Percentiles rank a stretch among this genome's conserved stretches.
Conservation (phyloP, 1,139 yeast species). For the Komagataea norvegica region DNA sequence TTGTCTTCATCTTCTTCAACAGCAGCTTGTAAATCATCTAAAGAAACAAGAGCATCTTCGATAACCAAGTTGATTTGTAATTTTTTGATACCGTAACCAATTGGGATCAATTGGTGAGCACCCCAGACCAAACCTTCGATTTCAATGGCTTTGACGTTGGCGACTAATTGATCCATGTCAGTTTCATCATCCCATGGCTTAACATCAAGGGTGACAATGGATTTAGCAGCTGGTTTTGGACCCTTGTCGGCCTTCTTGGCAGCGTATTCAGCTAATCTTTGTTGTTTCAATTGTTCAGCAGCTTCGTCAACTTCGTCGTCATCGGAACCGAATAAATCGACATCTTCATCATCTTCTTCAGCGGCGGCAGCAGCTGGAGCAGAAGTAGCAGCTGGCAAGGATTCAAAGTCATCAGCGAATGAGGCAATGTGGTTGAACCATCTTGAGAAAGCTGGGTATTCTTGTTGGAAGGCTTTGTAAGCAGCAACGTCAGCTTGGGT, state of each 20-base stretch:
- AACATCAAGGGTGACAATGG: constrained; percentile 92
- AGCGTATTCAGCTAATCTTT: constrained; percentile 96
- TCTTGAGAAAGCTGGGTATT: constrained; percentile 93
- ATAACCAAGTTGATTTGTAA: constrained; percentile 97
- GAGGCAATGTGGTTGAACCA: constrained; percentile 98
- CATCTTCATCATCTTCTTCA: constrained; percentile 85
- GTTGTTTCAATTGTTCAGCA: constrained; percentile 94
- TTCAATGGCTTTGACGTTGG: constrained; percentile 76
- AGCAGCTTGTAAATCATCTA: constrained; percentile 78
- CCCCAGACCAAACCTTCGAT: constrained; percentile 98
- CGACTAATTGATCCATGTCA: constrained; percentile 81
- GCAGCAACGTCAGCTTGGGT: constrained; percentile 94
- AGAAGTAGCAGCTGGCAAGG: constrained; percentile 74
- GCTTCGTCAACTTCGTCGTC: constrained; percentile 92
- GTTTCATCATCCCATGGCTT: constrained; percentile 99
- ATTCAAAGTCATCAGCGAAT: constrained; percentile 75
- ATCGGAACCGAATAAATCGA: constrained; percentile 90
- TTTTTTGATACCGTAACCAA: constrained; percentile 99
- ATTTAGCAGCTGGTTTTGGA: constrained; percentile 98
- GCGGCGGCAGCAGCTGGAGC: constrained; percentile 54
- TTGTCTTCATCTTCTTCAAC: constrained; percentile 98
- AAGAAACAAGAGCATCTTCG: constrained; percentile 93
- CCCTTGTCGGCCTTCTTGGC: constrained; percentile 97
- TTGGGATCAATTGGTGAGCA: constrained; percentile 93
- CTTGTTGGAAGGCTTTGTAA: constrained; percentile 90